Conservation (phyloP, 2,329 filamentous ascomycete genomes). For the Tolypocladium endophyticum region DNA sequence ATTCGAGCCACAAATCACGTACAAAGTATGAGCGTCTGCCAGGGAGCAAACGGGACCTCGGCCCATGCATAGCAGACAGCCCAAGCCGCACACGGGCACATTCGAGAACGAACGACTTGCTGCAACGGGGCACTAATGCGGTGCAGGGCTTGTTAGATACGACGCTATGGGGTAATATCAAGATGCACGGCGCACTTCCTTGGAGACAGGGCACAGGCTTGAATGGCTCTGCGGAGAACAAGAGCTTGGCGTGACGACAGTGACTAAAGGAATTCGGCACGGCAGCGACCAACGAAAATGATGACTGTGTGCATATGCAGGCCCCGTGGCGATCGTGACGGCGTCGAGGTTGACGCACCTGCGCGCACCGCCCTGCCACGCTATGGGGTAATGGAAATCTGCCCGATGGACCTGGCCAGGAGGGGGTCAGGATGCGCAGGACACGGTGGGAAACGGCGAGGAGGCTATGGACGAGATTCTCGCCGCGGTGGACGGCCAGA, state of each 20-base stretch:
- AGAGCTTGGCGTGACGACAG: neutral
- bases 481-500: neutral
- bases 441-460: neutral
- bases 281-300: neutral
- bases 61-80: neutral
- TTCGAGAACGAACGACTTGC: neutral
- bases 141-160: neutral
- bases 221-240: neutral
- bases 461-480: neutral
- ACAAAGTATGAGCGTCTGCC: neutral
- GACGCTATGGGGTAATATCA: neutral
- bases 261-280: neutral
- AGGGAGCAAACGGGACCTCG: neutral
- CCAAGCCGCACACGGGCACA: neutral
- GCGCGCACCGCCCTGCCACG: neutral
- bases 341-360: neutral
- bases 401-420: neutral
- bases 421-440: neutral
- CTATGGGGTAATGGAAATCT: constrained; percentile 1
- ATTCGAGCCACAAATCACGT: neutral
- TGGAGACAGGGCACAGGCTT: neutral
- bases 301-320: neutral
- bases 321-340: neutral
- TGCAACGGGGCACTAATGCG: neutral
- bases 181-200: neutral